These are phyloP conservation scores for Aspergillus caelatus DNA, from an alignment of 2,329 filamentous ascomycete genomes.

Conservation along the genomic window DNA sequence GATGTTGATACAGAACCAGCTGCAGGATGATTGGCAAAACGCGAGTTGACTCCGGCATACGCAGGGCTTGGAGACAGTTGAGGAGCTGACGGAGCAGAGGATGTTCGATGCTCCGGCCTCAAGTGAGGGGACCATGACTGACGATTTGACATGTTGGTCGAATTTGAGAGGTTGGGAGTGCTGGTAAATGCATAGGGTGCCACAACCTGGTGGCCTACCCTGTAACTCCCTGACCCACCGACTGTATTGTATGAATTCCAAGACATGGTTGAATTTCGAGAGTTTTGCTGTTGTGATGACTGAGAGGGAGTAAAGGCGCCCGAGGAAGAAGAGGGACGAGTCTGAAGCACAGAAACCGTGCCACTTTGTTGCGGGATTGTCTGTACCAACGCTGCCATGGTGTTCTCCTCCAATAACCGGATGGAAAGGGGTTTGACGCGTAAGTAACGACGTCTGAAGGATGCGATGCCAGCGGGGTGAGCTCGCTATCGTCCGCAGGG, in stretches of 20 bases:
- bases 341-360: conserved; percentile 75
- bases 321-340: conserved; percentile 67
- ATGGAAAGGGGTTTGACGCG: conserved; percentile 23
- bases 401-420: conserved; percentile 42
- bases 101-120: conserved; percentile 58
- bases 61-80: conserved; percentile 38
- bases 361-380: conserved; percentile 75
- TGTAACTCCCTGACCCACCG: conserved; percentile 47
- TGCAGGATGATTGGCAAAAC: conserved; percentile 50
- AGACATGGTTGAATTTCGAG: conserved; percentile 42
- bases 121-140: conserved; percentile 58
- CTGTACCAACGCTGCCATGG: conserved; percentile 84
- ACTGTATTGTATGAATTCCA: conserved; percentile 46
- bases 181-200: conserved; percentile 77
- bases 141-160: conserved; percentile 53
- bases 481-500: conserved; percentile 12
- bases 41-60: conserved; percentile 35
- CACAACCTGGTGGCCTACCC: conserved; percentile 61
- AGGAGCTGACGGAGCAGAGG: conserved; percentile 54
- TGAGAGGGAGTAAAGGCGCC: conserved; percentile 55
- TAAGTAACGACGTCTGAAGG: conserved; percentile 23
- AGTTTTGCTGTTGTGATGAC: conserved; percentile 41
- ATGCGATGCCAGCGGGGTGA: conserved; percentile 14
- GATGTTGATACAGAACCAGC: conserved; percentile 58
- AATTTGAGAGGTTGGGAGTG: conserved; percentile 66